phyloP scores from a whole-genome alignment of 768 basidiomycete genomes.

The Cantharellus anzutake region DNA sequence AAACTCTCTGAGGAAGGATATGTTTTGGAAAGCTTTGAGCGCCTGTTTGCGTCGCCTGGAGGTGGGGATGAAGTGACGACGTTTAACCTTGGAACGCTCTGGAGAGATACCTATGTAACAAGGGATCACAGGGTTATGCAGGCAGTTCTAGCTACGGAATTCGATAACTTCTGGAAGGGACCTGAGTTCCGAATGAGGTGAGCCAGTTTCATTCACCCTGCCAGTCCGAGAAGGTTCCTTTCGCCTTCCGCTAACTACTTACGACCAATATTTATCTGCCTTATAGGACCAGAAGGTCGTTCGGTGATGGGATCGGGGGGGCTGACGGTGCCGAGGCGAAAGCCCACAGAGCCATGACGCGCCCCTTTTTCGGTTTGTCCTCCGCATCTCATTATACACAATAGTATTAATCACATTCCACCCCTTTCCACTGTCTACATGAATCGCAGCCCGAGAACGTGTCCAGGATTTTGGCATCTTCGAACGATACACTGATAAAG shows the following conservation, averaged over 20 bases:
- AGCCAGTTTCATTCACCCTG: slow-evolving; percentile 14
- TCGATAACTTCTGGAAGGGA: slow-evolving; percentile 7
- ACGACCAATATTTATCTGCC: no score
- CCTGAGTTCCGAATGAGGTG: slow-evolving; percentile 11
- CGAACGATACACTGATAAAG: slow-evolving; percentile 7
- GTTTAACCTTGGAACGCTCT: background rate
- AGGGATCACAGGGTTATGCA: slow-evolving; percentile 4
- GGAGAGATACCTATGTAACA: slow-evolving; percentile 1
- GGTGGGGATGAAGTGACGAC: background rate
- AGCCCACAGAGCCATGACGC: slow-evolving; percentile 17
- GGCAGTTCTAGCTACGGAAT: slow-evolving; percentile 6
- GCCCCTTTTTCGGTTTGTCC: slow-evolving; percentile 15
- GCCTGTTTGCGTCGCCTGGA: background rate
- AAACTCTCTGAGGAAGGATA: background rate
- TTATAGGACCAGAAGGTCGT: slow-evolving; percentile 8
- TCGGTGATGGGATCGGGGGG: slow-evolving; percentile 19
- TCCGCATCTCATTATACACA: background rate
- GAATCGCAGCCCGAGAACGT: slow-evolving; percentile 10
- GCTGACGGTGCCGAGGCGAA: slow-evolving; percentile 16
- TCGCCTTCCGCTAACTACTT: background rate
- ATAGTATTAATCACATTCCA: background rate
- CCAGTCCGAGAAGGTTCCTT: background rate
- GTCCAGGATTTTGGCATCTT: slow-evolving; percentile 9
- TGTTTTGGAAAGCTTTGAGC: background rate
- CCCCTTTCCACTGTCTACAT: background rate